Base-by-base conservation (phyloP, 1,139 yeast genomes). In the Arxiozyma heterogenica region DNA sequence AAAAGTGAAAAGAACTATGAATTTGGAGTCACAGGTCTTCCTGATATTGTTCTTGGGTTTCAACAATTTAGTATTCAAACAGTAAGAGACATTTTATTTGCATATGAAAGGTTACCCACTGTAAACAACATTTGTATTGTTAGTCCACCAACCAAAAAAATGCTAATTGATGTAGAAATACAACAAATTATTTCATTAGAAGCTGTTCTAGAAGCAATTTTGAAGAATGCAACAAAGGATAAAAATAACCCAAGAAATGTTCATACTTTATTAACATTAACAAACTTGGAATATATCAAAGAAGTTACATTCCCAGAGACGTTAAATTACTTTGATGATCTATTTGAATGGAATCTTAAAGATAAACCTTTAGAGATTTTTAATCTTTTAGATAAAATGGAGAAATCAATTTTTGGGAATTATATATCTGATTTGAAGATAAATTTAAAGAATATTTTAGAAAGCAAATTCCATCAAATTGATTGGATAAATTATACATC, bases 161-260 rank as follows among this genome's bases (percentile, higher is more conserved):
- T 74, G 5, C 59, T 76, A 39, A 70, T 73, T 1, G 76, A 75
- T 34, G 70, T 79, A 43, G 79, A 79, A 59, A 69, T 71, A 45
- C 80, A 78, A 59, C 79, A 80, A 58, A 68, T 79, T 58, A 66
- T 76, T 52, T 77, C 83, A 20, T 73, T 81, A 64, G 78, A 77
- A 53, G 71, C 77, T 7, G 67, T 79, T 3, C 61, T 79, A 17
- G 82, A 81, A 57, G 73, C 80, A 8, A 73, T 79, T 43, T 68
- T 80, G 61, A 75, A 78, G 57, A 73, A 68, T 55, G 74, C 75
- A 11, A 67, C 74, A 3, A 68, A 69, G 50, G 73, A 72, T 51
- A 69, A 71, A 42, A 69, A 71, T 46, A 65, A 65, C 22, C 64
- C 70, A 46, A 68, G 72, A 59, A 73, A 71, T 46, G 61, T 69